These are phyloP conservation scores for Scenedesmus sp. DNA, from an alignment of 163 green algal species.

Conservation along the genomic window DNA sequence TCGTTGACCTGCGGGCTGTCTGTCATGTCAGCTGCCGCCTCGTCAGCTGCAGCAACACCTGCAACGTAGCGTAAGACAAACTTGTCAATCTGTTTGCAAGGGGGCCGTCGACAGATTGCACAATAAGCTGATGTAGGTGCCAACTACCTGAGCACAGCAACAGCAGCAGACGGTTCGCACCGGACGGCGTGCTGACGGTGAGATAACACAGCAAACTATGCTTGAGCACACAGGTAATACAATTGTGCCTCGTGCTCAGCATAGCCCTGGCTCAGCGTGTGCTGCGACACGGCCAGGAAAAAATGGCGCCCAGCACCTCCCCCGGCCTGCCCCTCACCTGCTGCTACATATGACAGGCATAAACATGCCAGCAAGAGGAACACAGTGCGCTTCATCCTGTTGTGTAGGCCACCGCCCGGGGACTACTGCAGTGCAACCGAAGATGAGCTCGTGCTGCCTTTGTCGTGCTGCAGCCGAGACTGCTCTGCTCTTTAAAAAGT, in stretches of 20 bases:
- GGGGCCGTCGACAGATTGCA: background rate
- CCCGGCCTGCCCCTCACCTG: background rate
- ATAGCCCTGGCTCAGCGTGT: background rate
- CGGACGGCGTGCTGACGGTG: background rate
- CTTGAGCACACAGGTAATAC: background rate
- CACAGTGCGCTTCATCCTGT: background rate
- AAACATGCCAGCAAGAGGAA: background rate
- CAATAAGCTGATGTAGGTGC: background rate
- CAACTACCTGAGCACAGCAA: background rate
- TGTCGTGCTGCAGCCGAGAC: background rate
- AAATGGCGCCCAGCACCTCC: background rate
- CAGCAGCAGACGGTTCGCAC: background rate
- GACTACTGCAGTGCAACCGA: background rate
- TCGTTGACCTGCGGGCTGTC: constrained; percentile 40
- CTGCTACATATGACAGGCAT: constrained; percentile 4
- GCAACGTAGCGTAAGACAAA: background rate
- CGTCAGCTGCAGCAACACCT: background rate
- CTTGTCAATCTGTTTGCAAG: background rate
- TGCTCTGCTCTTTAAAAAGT: background rate
- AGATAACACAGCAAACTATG: background rate
- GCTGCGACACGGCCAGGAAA: background rate
- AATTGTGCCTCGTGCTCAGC: background rate
- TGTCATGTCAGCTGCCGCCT: constrained; percentile 20
- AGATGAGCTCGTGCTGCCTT: background rate
- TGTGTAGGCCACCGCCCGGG: background rate